A percentile compares a stretch with the other conserved stretches of the same genome.
Evolutionary conservation across 208 protist genomes (phyloP).

Genomic region (Porcisia deanei): DNA sequence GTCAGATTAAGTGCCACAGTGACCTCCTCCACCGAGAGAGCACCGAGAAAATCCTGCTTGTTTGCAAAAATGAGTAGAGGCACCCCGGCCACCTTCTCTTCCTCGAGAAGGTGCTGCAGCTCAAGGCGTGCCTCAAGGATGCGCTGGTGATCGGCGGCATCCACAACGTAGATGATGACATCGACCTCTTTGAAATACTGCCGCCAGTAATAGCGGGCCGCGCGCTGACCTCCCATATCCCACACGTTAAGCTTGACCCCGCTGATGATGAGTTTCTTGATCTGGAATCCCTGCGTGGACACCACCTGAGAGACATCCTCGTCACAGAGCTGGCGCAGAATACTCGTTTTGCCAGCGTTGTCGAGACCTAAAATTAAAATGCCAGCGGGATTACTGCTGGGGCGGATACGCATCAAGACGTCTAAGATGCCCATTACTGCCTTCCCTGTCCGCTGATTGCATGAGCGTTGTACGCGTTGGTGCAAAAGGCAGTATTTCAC

Average conservation of each 20-base stretch:
- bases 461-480: neutral
- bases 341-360: constrained; percentile 97
- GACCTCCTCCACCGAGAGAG: constrained; percentile 75
- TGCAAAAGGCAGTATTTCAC: neutral
- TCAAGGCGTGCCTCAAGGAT: constrained; percentile 92
- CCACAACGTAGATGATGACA: constrained; percentile 94
- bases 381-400: constrained; percentile 74
- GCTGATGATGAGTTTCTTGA: constrained; percentile 92
- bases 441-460: too few relatives aligned
- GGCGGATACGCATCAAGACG: constrained; percentile 84
- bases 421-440: constrained; percentile 90
- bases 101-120: constrained; percentile 89
- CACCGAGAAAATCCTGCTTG: constrained; percentile 96
- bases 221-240: constrained; percentile 96
- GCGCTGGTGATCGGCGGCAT: constrained; percentile 86
- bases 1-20: constrained; percentile 67
- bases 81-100: constrained; percentile 93
- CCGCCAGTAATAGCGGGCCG: constrained; percentile 96
- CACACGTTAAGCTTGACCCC: constrained; percentile 97
- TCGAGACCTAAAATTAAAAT: constrained; percentile 97
- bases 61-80: constrained; percentile 97
- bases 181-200: constrained; percentile 97
- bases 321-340: constrained; percentile 92
- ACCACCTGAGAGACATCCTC: constrained; percentile 93
- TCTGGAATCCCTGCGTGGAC: constrained; percentile 98